Conservation (phyloP, 345 rosid genomes). For the Conringia planisiliqua region DNA sequence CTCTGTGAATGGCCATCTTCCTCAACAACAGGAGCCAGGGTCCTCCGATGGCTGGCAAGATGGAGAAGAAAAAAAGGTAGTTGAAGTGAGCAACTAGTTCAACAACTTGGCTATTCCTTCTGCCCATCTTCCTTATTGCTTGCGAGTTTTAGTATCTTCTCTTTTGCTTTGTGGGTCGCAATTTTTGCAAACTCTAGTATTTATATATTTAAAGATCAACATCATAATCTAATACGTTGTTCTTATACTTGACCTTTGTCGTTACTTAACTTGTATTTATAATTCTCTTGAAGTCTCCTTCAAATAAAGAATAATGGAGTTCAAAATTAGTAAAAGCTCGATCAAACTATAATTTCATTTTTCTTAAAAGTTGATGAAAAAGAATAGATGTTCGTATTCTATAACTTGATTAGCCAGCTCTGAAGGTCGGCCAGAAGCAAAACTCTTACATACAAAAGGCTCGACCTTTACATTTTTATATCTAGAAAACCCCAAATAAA, state of each 20-base stretch:
- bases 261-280: conserved; percentile 4
- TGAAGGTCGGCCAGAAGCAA: conserved; percentile 26
- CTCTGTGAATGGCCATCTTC: conserved; percentile 22
- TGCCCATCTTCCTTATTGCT: conserved; percentile 6
- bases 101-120: background rate
- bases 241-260: background rate
- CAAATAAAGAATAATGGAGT: background rate
- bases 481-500: background rate
- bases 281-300: background rate
- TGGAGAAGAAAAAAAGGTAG: conserved; percentile 25
- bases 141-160: background rate
- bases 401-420: conserved; percentile 28
- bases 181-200: conserved; percentile 11
- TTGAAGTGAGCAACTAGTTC: conserved; percentile 26
- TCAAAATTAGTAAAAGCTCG: background rate
- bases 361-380: conserved; percentile 5
- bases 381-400: conserved; percentile 6
- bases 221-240: conserved; percentile 7
- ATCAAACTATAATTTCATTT: background rate
- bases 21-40: conserved; percentile 27
- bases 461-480: conserved; percentile 25
- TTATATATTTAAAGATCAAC: background rate
- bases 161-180: conserved; percentile 16
- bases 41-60: conserved; percentile 17
- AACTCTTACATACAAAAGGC: conserved; percentile 32